phyloP scores from a whole-genome alignment of 805 yeast genomes.

The Hanseniaspora taiwanica region DNA sequence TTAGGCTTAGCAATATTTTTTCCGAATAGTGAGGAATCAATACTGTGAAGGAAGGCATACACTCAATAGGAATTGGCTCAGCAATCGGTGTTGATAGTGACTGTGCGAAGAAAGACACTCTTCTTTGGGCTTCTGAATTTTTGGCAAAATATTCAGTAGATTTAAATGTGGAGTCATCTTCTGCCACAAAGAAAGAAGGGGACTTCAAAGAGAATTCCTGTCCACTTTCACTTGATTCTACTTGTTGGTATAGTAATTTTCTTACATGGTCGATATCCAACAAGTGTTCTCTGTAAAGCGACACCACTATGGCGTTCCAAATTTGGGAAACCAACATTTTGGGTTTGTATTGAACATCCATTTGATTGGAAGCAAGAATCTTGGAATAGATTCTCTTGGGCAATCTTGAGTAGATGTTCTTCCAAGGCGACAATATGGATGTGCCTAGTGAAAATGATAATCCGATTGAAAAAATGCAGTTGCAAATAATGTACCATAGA shows the following conservation, averaged over 20 bases:
- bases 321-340: slow-evolving; percentile 51
- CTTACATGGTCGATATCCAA: slow-evolving; percentile 62
- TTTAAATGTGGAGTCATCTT: slow-evolving; percentile 60
- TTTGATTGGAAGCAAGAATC: slow-evolving; percentile 38
- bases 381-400: slow-evolving; percentile 69
- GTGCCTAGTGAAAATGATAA: slow-evolving; percentile 63
- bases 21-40: slow-evolving; percentile 81
- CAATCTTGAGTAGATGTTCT: slow-evolving; percentile 59
- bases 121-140: slow-evolving; percentile 66
- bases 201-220: slow-evolving; percentile 37
- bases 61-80: slow-evolving; percentile 47
- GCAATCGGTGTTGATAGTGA: slow-evolving; percentile 79
- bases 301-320: slow-evolving; percentile 76
- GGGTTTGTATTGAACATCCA: slow-evolving; percentile 35
- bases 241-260: slow-evolving; percentile 46
- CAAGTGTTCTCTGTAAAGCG: slow-evolving; percentile 73
- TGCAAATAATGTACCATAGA: slow-evolving; percentile 76
- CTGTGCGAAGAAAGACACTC: slow-evolving; percentile 83
- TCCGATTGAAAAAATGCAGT: slow-evolving; percentile 57
- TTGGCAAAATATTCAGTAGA: slow-evolving; percentile 40
- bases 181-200: slow-evolving; percentile 69
- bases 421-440: slow-evolving; percentile 84
- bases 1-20: slow-evolving; percentile 59
- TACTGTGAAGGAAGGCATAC: slow-evolving; percentile 75
- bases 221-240: slow-evolving; percentile 22